Base-by-base conservation (phyloP, 495 filamentous ascomycete species). In the Cercophora samala region DNA sequence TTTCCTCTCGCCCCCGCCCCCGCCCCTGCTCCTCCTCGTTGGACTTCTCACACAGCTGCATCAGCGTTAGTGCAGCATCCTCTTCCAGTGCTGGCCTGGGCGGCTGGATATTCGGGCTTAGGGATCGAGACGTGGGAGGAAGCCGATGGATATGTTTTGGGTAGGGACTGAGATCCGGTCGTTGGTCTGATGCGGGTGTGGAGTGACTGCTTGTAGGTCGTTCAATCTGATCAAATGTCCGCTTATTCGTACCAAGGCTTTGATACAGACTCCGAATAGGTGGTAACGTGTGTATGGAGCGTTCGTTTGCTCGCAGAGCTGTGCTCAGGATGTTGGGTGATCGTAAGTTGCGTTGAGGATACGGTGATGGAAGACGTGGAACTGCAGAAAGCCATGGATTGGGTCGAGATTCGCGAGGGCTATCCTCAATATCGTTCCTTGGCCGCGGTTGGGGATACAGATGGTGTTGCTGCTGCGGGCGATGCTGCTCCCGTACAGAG, bases 341-440 rank as follows among this genome's bases (percentile, higher is more conserved):
- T 11, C 24, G 26, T 29, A 25, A 1, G 13, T n/a, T n/a, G 26
- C 5, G 18, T 29, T 42, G 25, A 13, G 25, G n/a, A 46, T 21
- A 62, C 3, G 32, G 60, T 13, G 60, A 11, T 18, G 25, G 26
- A 22, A 29, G n/a, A 29, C 60, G 25, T 19, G 60, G 60, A 21
- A 62, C 25, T 18, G 60, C 60, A 0, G 60, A 37, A 6, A 62
- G 60, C 60, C 60, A 62, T 13, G 17, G 60, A 19, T 42, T 62
- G 29, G 24, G n/a, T 13, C 24, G 15, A 62, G 17, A 25, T 60
- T 29, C 58, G 58, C n/a, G 8, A 6, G 54, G n/a, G 3, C 13
- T 56, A 13, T 21, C 54, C 4, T 56, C 54, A 60, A 29, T 18
- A 22, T 18, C 5, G 22, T 19, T 56, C 53, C 53, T 21, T 19